Conservation (phyloP, 345 rosid species). For the Citrus trifoliata region DNA sequence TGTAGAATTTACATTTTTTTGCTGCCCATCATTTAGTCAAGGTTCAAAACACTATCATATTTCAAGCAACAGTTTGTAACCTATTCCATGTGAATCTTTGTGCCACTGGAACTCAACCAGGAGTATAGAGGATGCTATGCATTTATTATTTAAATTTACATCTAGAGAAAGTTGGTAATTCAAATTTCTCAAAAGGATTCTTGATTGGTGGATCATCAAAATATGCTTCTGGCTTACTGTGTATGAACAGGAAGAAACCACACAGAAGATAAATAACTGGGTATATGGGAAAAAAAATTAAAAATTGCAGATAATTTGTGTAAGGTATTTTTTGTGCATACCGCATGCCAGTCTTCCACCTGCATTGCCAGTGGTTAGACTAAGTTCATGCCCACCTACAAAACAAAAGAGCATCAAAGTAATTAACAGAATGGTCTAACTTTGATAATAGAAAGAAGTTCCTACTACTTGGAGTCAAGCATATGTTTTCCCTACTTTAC, state of each 20-base stretch:
- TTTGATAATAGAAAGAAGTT: not conserved
- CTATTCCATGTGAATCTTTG: not conserved
- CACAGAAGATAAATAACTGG: not conserved
- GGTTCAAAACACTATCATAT: not conserved
- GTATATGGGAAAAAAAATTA: not conserved
- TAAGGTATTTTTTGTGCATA: conserved; percentile 29
- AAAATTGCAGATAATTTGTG: not conserved
- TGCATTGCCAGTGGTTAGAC: conserved; percentile 92
- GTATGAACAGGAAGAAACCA: not conserved
- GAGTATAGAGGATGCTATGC: not conserved
- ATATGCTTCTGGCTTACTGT: not conserved
- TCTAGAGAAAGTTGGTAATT: not conserved
- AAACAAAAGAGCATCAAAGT: not conserved
- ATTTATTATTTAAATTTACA: not conserved
- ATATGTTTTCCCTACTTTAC: not conserved
- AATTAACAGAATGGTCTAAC: not conserved
- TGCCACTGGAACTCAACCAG: not conserved
- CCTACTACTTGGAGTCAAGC: not conserved
- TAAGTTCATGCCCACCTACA: conserved; percentile 94
- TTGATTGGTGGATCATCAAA: not conserved
- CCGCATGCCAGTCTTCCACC: conserved; percentile 99
- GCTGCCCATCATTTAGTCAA: not conserved
- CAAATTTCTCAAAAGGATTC: not conserved
- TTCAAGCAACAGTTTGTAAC: not conserved
- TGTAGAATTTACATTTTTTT: not conserved